Conservation (phyloP, 2,329 filamentous ascomycete species). For the Sporothrix phasma region DNA sequence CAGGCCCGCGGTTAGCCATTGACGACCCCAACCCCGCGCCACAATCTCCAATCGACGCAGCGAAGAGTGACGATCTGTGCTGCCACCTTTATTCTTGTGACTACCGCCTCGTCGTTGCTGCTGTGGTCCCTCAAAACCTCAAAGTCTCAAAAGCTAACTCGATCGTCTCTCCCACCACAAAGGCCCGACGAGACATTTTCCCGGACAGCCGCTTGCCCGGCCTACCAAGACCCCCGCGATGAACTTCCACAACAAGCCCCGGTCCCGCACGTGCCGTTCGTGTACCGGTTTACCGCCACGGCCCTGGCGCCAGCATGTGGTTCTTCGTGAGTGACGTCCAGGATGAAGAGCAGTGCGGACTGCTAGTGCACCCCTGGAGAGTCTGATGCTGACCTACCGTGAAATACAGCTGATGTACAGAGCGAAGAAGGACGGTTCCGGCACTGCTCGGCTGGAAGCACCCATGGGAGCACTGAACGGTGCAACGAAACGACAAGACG, state of each 20-base stretch:
- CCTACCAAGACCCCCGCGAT: not conserved
- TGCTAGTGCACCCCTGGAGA: not conserved
- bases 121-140: too few relatives aligned
- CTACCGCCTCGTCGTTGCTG: not conserved
- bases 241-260: slow-evolving; percentile 21
- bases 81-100: not conserved
- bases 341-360: not conserved
- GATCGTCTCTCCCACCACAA: not conserved
- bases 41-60: not conserved
- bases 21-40: slow-evolving; percentile 2
- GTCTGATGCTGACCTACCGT: slow-evolving; percentile 11
- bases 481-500: not conserved
- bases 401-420: slow-evolving; percentile 77
- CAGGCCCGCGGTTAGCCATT: slow-evolving; percentile 9
- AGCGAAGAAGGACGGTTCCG: slow-evolving; percentile 83
- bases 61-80: not conserved
- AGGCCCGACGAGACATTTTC: not conserved
- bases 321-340: slow-evolving; percentile 68
- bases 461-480: slow-evolving; percentile 79
- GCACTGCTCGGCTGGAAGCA: slow-evolving; percentile 89
- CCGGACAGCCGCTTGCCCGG: not conserved
- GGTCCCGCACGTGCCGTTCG: slow-evolving; percentile 38
- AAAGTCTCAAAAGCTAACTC: not conserved
- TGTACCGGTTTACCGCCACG: slow-evolving; percentile 81
- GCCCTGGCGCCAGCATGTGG: slow-evolving; percentile 94